Base-by-base conservation (phyloP, 179 eudicot genomes). In the Spinacia oleracea region DNA sequence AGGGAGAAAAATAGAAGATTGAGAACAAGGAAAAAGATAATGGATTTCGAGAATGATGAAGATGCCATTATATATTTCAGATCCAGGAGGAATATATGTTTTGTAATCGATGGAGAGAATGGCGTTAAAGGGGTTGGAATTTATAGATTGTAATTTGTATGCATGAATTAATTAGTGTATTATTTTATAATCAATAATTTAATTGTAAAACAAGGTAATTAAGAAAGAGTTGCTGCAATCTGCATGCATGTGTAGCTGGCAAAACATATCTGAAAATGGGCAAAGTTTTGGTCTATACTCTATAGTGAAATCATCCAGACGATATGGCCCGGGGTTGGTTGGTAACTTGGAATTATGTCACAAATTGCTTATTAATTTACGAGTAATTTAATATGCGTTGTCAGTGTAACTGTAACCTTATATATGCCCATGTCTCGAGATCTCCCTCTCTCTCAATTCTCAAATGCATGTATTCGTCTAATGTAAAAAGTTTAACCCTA, bases 1-100 rank as follows among this genome's bases (percentile, higher is more conserved):
- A 88, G 71, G 64, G 89, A 58, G 84, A 87, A 87, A 77, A 87
- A 83, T 68, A 87, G 87, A 62, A 89, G 76, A 83, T 88, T 87
- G 68, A 89, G 42, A 67, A 70, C 38, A 55, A 87, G 67, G 77
- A 80, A 82, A n/a, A 85, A 32, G 50, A 75, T 51, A 8, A 81
- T 40, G 62, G 81, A 45, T 69, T 79, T 79, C 8, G 83, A n/a
- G 53, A 77, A 71, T 15, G 21, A 18, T 14, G 38, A 25, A 15
- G 21, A 16, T 71, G 74, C 55, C 73, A 45, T 70, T 42, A n/a
- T n/a, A n/a, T n/a, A n/a, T n/a, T n/a, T n/a, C n/a, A n/a, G n/a
- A n/a, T n/a, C n/a, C n/a, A 59, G 2, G 29, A 59, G 31, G 12
- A 64, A 2, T 5, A 35, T n/a, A n/a, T 64, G 42, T 32, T 29